phyloP scores from a whole-genome alignment of 805 yeast genomes.

The Zygoascus biomembranicola region DNA sequence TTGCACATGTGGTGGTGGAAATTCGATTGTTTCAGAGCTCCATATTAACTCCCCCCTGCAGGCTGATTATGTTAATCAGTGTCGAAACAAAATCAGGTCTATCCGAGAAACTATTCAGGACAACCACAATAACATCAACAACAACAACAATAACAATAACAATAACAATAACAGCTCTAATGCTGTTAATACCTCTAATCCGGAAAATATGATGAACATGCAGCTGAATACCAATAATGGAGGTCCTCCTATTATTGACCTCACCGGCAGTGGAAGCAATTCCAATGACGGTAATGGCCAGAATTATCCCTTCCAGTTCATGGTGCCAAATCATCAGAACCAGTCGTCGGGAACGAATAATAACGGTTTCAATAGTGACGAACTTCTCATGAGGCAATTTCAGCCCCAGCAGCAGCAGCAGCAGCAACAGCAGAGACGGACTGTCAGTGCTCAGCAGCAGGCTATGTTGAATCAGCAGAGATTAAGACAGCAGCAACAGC shows the following conservation, averaged over 20 bases:
- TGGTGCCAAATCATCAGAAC: background rate
- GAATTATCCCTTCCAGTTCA: background rate
- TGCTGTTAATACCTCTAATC: constrained; percentile 1
- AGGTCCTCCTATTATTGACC: constrained; percentile 1
- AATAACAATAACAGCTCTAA: constrained; percentile 14
- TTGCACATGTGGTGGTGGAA: background rate
- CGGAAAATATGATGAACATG: constrained; percentile 5
- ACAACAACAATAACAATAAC: constrained; percentile 15
- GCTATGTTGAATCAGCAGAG: constrained; percentile 7
- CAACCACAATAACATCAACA: constrained; percentile 9
- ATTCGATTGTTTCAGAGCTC: background rate
- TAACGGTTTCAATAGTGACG: constrained; percentile 8
- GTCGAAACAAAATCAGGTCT: constrained; percentile 16
- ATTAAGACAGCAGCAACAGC: constrained; percentile 8
- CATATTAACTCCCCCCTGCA: constrained; percentile 3
- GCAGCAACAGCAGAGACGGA: constrained; percentile 13
- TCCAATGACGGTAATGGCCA: background rate
- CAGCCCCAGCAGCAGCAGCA: constrained; percentile 2
- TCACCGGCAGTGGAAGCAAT: background rate
- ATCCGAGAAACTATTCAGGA: constrained; percentile 11
- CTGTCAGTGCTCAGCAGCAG: constrained; percentile 3
- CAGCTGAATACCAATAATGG: constrained; percentile 8
- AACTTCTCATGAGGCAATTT: constrained; percentile 3
- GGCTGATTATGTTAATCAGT: constrained; percentile 21
- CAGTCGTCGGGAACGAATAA: constrained; percentile 3